Conservation (phyloP, 1,284 basidiomycete species). For the Xerocomus nothofagi region DNA sequence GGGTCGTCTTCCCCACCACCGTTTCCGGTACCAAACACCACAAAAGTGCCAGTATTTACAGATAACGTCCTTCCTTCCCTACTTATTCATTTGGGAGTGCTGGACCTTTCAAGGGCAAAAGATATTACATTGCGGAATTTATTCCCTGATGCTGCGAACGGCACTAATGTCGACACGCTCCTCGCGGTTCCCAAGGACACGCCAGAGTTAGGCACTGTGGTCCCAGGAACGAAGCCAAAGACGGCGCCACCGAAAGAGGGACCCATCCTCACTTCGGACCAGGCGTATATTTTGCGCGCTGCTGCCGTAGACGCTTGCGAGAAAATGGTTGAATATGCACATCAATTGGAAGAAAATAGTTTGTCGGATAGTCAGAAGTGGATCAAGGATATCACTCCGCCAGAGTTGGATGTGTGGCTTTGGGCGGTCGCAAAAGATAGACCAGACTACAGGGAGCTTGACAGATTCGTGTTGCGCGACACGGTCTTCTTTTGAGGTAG, state of each 20-base stretch:
- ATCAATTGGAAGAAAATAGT: constrained; percentile 38
- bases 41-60: constrained; percentile 70
- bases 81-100: constrained; percentile 72
- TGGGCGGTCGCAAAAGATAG: constrained; percentile 78
- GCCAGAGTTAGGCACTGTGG: constrained; percentile 12
- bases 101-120: constrained; percentile 56
- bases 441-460: constrained; percentile 60
- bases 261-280: constrained; percentile 55
- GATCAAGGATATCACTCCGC: constrained; percentile 57
- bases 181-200: constrained; percentile 35
- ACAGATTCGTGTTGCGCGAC: constrained; percentile 60
- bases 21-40: constrained; percentile 63
- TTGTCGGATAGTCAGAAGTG: constrained; percentile 41
- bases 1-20: constrained; percentile 47
- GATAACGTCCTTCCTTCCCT: constrained; percentile 89
- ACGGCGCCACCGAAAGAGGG: constrained; percentile 53
- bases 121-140: constrained; percentile 42
- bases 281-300: constrained; percentile 78
- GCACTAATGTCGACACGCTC: constrained; percentile 40
- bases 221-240: constrained; percentile 16
- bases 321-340: constrained; percentile 57
- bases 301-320: constrained; percentile 78
- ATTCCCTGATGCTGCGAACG: constrained; percentile 46
- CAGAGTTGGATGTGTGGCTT: constrained; percentile 71
- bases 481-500: constrained; percentile 61